phyloP scores from a whole-genome alignment of 2,329 filamentous ascomycete genomes.

The Chlorencoelia australis region DNA sequence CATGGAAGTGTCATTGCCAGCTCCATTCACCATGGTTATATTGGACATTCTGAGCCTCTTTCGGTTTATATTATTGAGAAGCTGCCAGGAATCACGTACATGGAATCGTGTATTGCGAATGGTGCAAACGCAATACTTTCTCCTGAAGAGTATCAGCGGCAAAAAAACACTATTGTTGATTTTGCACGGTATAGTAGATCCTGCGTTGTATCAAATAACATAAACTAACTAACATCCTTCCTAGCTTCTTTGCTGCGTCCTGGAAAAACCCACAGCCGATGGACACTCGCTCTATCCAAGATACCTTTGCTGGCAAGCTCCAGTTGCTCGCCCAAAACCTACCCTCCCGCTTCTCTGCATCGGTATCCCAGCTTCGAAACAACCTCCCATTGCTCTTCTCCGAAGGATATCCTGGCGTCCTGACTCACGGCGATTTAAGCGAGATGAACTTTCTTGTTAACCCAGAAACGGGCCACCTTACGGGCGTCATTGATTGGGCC shows the following conservation, averaged over 20 bases:
- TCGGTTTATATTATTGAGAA: neutral
- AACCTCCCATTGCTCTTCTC: neutral
- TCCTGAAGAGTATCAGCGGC: neutral
- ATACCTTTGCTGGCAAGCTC: slow-evolving; percentile 3
- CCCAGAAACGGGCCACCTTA: slow-evolving; percentile 22
- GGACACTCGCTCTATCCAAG: slow-evolving; percentile 4
- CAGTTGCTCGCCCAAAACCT: slow-evolving; percentile 1
- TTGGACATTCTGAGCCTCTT: neutral
- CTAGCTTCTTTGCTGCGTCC: slow-evolving; percentile 2
- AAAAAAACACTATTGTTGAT: neutral
- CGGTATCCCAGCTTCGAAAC: neutral
- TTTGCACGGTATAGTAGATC: slow-evolving; percentile 1
- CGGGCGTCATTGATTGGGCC: slow-evolving; percentile 34
- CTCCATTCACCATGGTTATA: neutral
- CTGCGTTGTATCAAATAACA: slow-evolving; percentile 1
- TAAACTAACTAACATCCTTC: neutral
- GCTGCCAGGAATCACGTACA: neutral
- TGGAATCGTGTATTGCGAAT: neutral
- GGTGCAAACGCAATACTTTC: neutral
- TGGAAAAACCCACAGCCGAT: slow-evolving; percentile 1
- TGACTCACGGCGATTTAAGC: slow-evolving; percentile 1
- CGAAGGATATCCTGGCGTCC: neutral
- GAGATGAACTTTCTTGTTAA: slow-evolving; percentile 2
- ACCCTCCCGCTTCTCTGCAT: slow-evolving; percentile 1
- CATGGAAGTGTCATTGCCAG: neutral